Evolutionary conservation across 139 green algal species (phyloP), one percentile per base, ranked within the genome.

Genomic region (Closterium sp.): DNA sequence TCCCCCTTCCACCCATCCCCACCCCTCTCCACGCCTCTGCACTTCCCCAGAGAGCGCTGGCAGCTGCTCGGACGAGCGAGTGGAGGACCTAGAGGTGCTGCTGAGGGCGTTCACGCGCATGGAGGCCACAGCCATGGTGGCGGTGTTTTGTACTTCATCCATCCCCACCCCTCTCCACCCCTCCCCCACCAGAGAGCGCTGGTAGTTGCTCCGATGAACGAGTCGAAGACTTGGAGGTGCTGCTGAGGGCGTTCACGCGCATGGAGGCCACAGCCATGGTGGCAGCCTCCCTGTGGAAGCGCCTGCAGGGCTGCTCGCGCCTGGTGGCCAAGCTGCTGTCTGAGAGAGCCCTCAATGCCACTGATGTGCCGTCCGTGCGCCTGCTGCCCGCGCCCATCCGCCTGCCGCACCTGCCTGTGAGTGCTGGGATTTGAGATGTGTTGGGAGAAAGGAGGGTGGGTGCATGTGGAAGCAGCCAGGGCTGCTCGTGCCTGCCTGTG

Each of bases 211-310:
- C 85, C 2, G 85, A 87, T 27, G 85, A 87, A 7, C n/a, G n/a
- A 21, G 85, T 87, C 2, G 31, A 79, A 5, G 89, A 91, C 22
- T 19, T 91, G 30, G 62, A 79, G 30, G 29, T 88, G 70, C 89
- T 92, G 50, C 89, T 62, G 32, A 70, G 31, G 10, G 89, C 50
- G 9, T 92, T 92, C 31, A 31, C 89, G 62, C 24, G 70, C 32
- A 32, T 89, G 62, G 89, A 92, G 70, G 89, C 89, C n/a, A 79
- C 38, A 17, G 70, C 28, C 13, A 73, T 92, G 27, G 34, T 45
- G 17, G 89, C 89, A 38, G 89, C 89, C 6, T 84, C 89, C 1
- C 85, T 92, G 89, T 92, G 89, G 89, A 79, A 89, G 70, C 9
- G 73, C 24, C 89, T 92, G 34, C 31, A 70, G n/a, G n/a, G n/a